Percentiles rank a stretch among this genome's conserved stretches.
These are phyloP conservation scores for Schizophyllum amplum DNA, from an alignment of 1,284 basidiomycete genomes.

Conservation along the genomic window DNA sequence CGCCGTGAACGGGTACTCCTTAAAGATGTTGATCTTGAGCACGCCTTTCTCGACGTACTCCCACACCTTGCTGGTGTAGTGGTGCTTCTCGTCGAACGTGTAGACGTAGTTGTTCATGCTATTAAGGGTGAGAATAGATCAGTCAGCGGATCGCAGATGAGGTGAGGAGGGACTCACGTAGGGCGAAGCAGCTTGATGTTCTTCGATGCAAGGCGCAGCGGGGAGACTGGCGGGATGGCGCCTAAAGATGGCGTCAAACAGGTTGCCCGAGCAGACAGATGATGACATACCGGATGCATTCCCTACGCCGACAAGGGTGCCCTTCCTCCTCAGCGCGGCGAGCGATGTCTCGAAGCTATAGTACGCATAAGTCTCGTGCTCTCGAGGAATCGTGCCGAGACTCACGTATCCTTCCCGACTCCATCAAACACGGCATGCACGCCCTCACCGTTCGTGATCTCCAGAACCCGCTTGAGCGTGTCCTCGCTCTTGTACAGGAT, in stretches of 20 bases:
- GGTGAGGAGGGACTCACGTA: constrained; percentile 38
- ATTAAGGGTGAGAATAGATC: neutral
- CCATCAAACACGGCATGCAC: constrained; percentile 89
- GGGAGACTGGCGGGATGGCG: constrained; percentile 62
- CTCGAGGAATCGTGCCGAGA: constrained; percentile 8
- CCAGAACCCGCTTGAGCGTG: constrained; percentile 63
- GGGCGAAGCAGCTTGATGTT: constrained; percentile 78
- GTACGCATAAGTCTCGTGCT: constrained; percentile 1
- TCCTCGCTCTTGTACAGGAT: constrained; percentile 75
- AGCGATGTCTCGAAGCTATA: constrained; percentile 78
- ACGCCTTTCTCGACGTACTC: constrained; percentile 50
- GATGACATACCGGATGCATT: constrained; percentile 95
- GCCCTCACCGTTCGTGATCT: constrained; percentile 77
- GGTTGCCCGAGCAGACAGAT: no score
- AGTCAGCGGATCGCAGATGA: neutral
- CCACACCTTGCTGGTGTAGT: constrained; percentile 66
- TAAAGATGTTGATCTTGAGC: constrained; percentile 67
- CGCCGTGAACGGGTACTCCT: constrained; percentile 78
- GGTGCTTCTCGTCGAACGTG: constrained; percentile 63
- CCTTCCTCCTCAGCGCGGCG: constrained; percentile 72
- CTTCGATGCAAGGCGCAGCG: constrained; percentile 73
- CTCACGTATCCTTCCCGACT: constrained; percentile 86
- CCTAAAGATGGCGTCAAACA: no score
- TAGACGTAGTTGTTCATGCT: constrained; percentile 63
- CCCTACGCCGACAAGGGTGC: constrained; percentile 83